Evolutionary conservation across 2,329 filamentous ascomycete genomes (phyloP).

Genomic region (Ophiostoma quercus): DNA sequence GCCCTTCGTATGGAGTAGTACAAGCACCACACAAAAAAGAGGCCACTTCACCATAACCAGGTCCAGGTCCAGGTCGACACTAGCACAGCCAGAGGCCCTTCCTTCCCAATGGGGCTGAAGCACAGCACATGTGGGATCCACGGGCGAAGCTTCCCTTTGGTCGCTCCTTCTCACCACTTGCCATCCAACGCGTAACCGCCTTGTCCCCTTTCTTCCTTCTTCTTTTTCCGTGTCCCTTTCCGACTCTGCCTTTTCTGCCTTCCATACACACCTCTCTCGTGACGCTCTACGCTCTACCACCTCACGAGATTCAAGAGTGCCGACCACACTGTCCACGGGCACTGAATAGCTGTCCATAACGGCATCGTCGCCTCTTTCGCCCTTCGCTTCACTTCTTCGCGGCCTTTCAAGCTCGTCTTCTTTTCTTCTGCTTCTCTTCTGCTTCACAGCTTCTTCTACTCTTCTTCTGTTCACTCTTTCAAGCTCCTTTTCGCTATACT

Average conservation of each 20-base stretch:
- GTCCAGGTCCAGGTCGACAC: neutral
- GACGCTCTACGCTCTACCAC: neutral
- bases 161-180: slow-evolving; percentile 9
- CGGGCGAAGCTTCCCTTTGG: slow-evolving; percentile 9
- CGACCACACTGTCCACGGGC: neutral
- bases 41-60: slow-evolving; percentile 16
- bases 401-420: neutral
- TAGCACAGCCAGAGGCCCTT: neutral
- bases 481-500: neutral
- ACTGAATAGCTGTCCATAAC: neutral
- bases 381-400: neutral
- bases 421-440: neutral
- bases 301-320: neutral
- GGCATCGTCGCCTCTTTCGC: slow-evolving; percentile 5
- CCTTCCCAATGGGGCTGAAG: slow-evolving; percentile 15
- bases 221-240: neutral
- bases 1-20: no score
- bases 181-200: slow-evolving; percentile 11
- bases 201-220: slow-evolving; percentile 14
- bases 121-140: slow-evolving; percentile 10
- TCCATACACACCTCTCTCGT: neutral
- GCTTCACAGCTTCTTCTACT: neutral
- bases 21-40: slow-evolving; percentile 7
- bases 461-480: slow-evolving; percentile 12
- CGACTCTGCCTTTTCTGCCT: neutral